Conservation (phyloP, 768 basidiomycete genomes). For the Psilocybe cyanescens region DNA sequence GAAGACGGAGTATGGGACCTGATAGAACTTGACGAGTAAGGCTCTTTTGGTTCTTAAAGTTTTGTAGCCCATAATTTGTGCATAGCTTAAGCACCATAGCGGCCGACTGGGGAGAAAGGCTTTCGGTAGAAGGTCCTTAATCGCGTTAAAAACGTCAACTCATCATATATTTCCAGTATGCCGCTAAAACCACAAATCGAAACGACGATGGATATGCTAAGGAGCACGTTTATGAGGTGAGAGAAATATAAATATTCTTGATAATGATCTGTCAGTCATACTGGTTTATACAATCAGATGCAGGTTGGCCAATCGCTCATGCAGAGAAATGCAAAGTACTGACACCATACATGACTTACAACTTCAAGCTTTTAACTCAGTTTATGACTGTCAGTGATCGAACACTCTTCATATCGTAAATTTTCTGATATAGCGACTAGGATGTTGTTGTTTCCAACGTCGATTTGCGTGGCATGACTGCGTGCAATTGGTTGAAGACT, state of each 20-base stretch:
- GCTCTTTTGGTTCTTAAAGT: not conserved
- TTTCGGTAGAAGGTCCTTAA: not conserved
- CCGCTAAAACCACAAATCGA: not conserved
- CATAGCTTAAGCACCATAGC: not conserved
- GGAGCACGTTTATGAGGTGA: constrained; percentile 1
- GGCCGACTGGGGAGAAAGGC: not conserved
- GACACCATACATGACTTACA: not conserved
- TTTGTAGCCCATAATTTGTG: not conserved
- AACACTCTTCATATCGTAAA: not conserved
- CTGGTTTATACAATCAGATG: not conserved
- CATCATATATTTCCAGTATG: not conserved
- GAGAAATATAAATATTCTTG: not conserved
- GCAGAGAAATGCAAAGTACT: not conserved
- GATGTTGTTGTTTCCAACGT: not conserved
- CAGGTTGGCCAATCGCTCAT: not conserved
- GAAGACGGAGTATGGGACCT: not conserved
- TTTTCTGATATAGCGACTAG: not conserved
- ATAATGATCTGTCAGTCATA: not conserved
- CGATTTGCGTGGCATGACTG: not conserved
- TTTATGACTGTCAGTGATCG: not conserved
- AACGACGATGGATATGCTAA: not conserved
- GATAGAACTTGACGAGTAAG: not conserved
- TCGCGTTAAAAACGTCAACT: not conserved
- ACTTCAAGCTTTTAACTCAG: not conserved
- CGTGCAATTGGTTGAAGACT: not conserved